Evolutionary conservation across 2,329 filamentous ascomycete genomes (phyloP).

Genomic region (Claviceps citrina): DNA sequence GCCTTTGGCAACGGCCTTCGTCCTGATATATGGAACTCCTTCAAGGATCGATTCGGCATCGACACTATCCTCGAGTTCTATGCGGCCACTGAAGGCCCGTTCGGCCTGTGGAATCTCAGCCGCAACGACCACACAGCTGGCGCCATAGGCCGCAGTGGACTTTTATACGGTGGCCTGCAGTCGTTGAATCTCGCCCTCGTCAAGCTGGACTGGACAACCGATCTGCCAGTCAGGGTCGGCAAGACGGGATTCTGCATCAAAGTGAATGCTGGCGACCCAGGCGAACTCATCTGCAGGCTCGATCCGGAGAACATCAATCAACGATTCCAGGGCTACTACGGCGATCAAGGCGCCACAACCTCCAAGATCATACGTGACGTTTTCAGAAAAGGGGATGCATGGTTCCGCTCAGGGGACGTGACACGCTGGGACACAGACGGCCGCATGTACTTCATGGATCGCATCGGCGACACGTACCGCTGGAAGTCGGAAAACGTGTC

Average conservation of each 20-base stretch:
- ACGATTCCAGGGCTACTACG: constrained; percentile 71
- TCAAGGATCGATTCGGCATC: constrained; percentile 68
- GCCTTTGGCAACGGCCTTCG: constrained; percentile 77
- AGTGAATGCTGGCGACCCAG: constrained; percentile 45
- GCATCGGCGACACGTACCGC: constrained; percentile 62
- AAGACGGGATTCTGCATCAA: constrained; percentile 52
- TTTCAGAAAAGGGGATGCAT: constrained; percentile 60
- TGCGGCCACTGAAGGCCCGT: constrained; percentile 57
- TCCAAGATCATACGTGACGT: constrained; percentile 63
- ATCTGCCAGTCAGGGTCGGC: constrained; percentile 51
- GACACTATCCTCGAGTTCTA: constrained; percentile 67
- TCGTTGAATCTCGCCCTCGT: constrained; percentile 41
- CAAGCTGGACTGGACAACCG: constrained; percentile 54
- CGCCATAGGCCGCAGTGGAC: constrained; percentile 60
- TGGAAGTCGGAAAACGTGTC: constrained; percentile 79
- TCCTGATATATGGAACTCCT: constrained; percentile 71
- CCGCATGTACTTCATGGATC: constrained; percentile 64
- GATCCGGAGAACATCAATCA: constrained; percentile 46
- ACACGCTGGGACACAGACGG: constrained; percentile 57
- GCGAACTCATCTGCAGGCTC: constrained; percentile 61
- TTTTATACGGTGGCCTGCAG: constrained; percentile 40
- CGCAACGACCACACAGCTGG: constrained; percentile 60
- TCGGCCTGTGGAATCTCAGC: constrained; percentile 56
- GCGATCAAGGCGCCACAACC: constrained; percentile 53
- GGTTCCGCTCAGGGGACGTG: constrained; percentile 74